Evolutionary conservation across 768 basidiomycete species (phyloP).

Genomic region (Cystobasidium tubakii): DNA sequence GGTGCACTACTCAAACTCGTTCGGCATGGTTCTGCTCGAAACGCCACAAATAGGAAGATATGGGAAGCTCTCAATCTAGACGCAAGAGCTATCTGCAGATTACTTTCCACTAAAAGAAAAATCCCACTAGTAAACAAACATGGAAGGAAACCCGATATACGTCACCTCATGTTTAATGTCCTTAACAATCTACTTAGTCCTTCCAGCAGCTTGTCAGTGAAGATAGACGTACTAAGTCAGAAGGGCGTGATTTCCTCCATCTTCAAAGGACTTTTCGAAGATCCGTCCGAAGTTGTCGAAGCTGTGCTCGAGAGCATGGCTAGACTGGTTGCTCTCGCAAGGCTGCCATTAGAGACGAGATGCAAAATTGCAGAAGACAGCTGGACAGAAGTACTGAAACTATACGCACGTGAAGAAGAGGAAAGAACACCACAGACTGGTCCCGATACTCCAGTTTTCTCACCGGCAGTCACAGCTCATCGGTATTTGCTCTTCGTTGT

Average conservation of each 20-base stretch:
- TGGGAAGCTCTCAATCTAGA: constrained; percentile 26
- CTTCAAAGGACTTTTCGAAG: constrained; percentile 11
- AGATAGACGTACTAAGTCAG: constrained; percentile 33
- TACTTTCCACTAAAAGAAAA: constrained; percentile 22
- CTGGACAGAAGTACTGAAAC: constrained; percentile 9
- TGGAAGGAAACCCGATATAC: constrained; percentile 34
- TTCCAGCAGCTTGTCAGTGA: constrained; percentile 15
- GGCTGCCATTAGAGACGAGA: constrained; percentile 6
- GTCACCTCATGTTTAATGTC: constrained; percentile 29
- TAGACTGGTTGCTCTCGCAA: neutral
- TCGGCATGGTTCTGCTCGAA: constrained; percentile 11
- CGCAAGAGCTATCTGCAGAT: neutral
- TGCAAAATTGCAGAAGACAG: constrained; percentile 30
- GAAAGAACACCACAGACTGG: neutral
- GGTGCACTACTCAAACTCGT: constrained; percentile 23
- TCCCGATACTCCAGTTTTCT: constrained; percentile 3
- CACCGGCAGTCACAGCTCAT: constrained; percentile 23
- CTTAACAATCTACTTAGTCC: constrained; percentile 21
- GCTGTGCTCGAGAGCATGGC: constrained; percentile 27
- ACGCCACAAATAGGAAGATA: constrained; percentile 18
- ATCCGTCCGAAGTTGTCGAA: constrained; percentile 29
- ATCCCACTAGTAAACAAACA: constrained; percentile 22
- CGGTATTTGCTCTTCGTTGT: constrained; percentile 19
- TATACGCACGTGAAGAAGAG: neutral
- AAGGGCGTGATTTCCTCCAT: constrained; percentile 33